Evolutionary conservation across 2,329 filamentous ascomycete genomes (phyloP).

Genomic region (Periconia macrospinosa): DNA sequence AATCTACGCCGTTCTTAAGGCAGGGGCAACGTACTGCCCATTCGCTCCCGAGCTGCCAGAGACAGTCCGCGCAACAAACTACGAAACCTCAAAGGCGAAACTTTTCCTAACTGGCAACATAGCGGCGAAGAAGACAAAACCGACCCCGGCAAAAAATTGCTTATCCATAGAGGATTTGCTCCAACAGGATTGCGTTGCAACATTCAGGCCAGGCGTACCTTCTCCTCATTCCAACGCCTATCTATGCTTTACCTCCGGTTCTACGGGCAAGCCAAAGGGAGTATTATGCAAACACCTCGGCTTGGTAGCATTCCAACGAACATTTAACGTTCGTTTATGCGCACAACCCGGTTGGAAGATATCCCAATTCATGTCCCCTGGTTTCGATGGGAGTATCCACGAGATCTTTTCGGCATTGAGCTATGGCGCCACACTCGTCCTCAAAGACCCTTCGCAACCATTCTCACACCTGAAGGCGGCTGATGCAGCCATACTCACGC

Average conservation of each 20-base stretch:
- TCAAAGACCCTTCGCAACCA: slow-evolving; percentile 23
- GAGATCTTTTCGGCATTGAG: slow-evolving; percentile 47
- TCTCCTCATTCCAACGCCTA: slow-evolving; percentile 32
- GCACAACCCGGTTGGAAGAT: slow-evolving; percentile 38
- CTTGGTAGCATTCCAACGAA: slow-evolving; percentile 39
- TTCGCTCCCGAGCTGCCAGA: slow-evolving; percentile 26
- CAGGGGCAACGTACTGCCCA: slow-evolving; percentile 37
- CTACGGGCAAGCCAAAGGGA: slow-evolving; percentile 49
- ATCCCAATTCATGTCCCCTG: slow-evolving; percentile 47
- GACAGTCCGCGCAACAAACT: slow-evolving; percentile 20
- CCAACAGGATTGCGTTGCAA: no score
- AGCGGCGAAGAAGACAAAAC: slow-evolving; percentile 7
- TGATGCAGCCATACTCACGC: slow-evolving; percentile 43
- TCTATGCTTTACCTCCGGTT: slow-evolving; percentile 50
- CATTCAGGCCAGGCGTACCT: not conserved
- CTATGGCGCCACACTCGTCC: slow-evolving; percentile 45
- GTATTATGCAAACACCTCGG: slow-evolving; percentile 39
- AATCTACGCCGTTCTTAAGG: slow-evolving; percentile 39
- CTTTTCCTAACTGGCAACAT: slow-evolving; percentile 25
- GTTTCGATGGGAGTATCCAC: slow-evolving; percentile 50
- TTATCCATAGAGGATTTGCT: slow-evolving; percentile 20
- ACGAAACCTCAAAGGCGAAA: slow-evolving; percentile 19
- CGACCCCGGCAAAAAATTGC: slow-evolving; percentile 7
- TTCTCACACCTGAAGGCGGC: slow-evolving; percentile 34
- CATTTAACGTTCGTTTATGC: slow-evolving; percentile 37